Percentiles rank a stretch among this genome's conserved stretches.
Evolutionary conservation across 106 monocot species (phyloP).

Genomic region (Dendrobium nobile): DNA sequence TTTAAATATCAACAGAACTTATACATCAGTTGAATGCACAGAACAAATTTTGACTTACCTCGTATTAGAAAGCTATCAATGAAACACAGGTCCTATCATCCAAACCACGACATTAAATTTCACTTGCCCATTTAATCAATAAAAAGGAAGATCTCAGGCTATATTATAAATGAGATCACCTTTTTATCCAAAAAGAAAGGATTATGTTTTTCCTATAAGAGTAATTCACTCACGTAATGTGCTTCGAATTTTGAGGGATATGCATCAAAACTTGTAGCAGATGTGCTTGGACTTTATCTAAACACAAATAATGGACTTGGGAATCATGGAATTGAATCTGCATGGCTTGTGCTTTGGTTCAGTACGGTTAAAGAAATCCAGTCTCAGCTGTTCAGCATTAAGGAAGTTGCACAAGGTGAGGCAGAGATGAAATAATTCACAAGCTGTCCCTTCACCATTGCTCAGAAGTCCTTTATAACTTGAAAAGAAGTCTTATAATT

Average conservation of each 20-base stretch:
- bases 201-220: not conserved
- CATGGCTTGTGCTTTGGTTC: not conserved
- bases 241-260: not conserved
- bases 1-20: constrained; percentile 1
- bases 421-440: not conserved
- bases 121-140: not conserved
- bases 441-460: not conserved
- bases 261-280: not conserved
- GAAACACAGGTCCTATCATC: not conserved
- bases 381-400: not conserved
- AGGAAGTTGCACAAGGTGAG: not conserved
- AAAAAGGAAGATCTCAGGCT: not conserved
- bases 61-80: not conserved
- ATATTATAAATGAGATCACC: not conserved
- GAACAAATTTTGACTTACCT: not conserved
- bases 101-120: not conserved
- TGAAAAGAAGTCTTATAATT: not conserved
- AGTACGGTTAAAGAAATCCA: not conserved
- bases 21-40: not conserved
- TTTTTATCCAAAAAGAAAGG: not conserved
- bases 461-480: not conserved
- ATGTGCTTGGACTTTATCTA: not conserved
- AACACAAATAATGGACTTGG: not conserved
- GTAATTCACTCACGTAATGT: not conserved
- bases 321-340: not conserved